Percentiles rank a stretch among this genome's conserved stretches.
Evolutionary conservation across 2,329 filamentous ascomycete species (phyloP).

Genomic region (Ceratocystis cubensis): DNA sequence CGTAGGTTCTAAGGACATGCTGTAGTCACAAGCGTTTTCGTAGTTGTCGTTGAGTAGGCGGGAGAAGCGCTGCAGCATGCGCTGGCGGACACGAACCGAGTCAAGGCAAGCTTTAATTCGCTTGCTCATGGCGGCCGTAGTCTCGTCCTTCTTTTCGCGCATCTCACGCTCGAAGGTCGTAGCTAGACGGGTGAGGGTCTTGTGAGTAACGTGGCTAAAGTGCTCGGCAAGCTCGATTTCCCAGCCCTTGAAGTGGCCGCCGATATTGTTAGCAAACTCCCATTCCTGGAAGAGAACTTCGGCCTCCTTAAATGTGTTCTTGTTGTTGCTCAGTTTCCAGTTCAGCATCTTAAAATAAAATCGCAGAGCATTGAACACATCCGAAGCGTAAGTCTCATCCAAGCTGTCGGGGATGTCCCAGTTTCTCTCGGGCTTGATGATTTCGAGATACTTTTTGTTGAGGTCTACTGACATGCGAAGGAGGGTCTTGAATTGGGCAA

Average conservation of each 20-base stretch:
- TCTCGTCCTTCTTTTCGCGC: constrained; percentile 71
- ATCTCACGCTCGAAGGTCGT: constrained; percentile 87
- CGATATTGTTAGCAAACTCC: constrained; percentile 92
- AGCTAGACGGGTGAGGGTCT: constrained; percentile 77
- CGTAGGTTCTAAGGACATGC: constrained; percentile 57
- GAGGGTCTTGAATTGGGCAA: constrained; percentile 86
- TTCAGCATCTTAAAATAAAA: constrained; percentile 99
- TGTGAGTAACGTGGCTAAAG: constrained; percentile 86
- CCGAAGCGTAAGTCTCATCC: constrained; percentile 87
- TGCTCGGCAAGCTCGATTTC: constrained; percentile 97
- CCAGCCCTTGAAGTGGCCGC: constrained; percentile 78
- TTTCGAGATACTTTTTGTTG: constrained; percentile 73
- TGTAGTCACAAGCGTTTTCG: constrained; percentile 93
- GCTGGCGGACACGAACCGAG: constrained; percentile 87
- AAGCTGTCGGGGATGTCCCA: constrained; percentile 96
- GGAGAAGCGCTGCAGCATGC: constrained; percentile 92
- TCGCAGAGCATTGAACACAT: constrained; percentile 82
- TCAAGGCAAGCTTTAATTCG: constrained; percentile 91
- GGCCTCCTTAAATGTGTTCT: constrained; percentile 98
- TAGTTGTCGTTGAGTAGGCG: constrained; percentile 84
- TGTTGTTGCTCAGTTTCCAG: constrained; percentile 94
- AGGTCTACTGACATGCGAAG: constrained; percentile 85
- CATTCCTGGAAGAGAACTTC: constrained; percentile 96
- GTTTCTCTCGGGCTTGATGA: constrained; percentile 75
- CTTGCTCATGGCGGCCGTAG: constrained; percentile 81